phyloP scores from a whole-genome alignment of 1,284 basidiomycete species.

The Inonotus obliquus region DNA sequence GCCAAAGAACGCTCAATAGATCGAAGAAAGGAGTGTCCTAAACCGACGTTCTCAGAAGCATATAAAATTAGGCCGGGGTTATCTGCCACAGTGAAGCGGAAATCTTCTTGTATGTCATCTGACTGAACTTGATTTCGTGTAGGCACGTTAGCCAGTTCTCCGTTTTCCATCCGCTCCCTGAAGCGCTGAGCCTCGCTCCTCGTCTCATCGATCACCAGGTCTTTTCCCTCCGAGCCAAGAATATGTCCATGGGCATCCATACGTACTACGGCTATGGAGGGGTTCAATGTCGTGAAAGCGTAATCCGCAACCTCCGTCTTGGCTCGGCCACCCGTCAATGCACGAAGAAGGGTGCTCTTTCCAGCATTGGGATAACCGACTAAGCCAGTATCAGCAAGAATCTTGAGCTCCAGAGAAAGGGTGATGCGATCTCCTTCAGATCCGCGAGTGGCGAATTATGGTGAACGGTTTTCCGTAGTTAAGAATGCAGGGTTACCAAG shows the following conservation, averaged over 20 bases:
- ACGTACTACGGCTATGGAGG: constrained; percentile 89
- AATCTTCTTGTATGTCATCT: constrained; percentile 46
- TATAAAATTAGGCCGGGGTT: constrained; percentile 89
- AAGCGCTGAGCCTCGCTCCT: constrained; percentile 52
- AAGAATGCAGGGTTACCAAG: constrained; percentile 89
- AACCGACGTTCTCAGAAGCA: constrained; percentile 85
- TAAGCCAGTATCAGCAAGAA: constrained; percentile 90
- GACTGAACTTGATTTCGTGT: constrained; percentile 44
- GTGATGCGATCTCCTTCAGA: constrained; percentile 78
- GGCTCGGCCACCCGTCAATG: constrained; percentile 80
- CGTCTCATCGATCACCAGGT: constrained; percentile 68
- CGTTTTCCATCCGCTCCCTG: constrained; percentile 41
- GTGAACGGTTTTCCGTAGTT: constrained; percentile 61
- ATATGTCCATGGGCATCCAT: constrained; percentile 80
- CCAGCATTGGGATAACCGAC: constrained; percentile 96
- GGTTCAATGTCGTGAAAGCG: constrained; percentile 94
- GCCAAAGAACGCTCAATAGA: constrained; percentile 91
- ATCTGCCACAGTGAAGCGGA: constrained; percentile 94
- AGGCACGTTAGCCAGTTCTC: constrained; percentile 43
- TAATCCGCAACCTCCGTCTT: constrained; percentile 89
- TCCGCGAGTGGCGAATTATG: constrained; percentile 80
- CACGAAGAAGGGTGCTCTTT: constrained; percentile 86
- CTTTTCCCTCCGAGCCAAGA: constrained; percentile 50
- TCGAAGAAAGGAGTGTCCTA: constrained; percentile 92
- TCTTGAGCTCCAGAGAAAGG: constrained; percentile 90